Evolutionary conservation across 768 basidiomycete species (phyloP).

Genomic region (Suillus subaureus): DNA sequence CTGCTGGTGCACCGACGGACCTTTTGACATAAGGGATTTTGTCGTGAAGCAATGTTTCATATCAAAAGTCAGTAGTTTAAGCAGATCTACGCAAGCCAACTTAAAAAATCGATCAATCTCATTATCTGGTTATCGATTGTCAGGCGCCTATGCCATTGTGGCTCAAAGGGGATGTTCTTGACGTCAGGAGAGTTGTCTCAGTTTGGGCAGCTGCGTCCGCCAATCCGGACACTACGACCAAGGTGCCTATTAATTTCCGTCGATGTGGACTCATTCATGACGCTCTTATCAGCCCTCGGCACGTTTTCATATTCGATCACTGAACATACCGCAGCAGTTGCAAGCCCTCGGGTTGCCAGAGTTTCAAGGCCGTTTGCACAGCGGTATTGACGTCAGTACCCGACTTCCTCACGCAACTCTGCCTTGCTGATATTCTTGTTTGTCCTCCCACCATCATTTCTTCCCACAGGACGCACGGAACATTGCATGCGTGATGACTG

Average conservation of each 20-base stretch:
- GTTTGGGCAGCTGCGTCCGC: constrained; percentile 36
- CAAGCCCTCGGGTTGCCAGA: constrained; percentile 66
- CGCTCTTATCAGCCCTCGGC: constrained; percentile 18
- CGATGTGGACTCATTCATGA: constrained; percentile 2
- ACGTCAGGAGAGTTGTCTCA: constrained; percentile 66
- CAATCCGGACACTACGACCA: constrained; percentile 13
- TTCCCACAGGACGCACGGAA: constrained; percentile 81
- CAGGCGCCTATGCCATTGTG: constrained; percentile 73
- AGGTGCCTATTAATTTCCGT: constrained; percentile 17
- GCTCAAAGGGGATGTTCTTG: constrained; percentile 73
- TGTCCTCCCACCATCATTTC: constrained; percentile 6
- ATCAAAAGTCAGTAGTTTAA: constrained; percentile 57
- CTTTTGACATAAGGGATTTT: constrained; percentile 83
- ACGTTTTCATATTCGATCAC: constrained; percentile 28
- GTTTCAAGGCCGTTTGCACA: constrained; percentile 85
- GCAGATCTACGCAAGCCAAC: constrained; percentile 10
- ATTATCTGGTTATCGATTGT: constrained; percentile 12
- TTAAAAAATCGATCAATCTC: neutral
- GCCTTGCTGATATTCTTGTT: constrained; percentile 13
- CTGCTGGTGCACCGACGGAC: constrained; percentile 85
- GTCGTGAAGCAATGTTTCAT: constrained; percentile 90
- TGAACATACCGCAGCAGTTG: constrained; percentile 80
- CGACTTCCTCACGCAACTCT: neutral
- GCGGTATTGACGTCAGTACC: constrained; percentile 84
- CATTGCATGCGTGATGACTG: constrained; percentile 76